These are phyloP conservation scores for Lojkania enalia DNA, from an alignment of 2,329 filamentous ascomycete genomes.

Conservation along the genomic window DNA sequence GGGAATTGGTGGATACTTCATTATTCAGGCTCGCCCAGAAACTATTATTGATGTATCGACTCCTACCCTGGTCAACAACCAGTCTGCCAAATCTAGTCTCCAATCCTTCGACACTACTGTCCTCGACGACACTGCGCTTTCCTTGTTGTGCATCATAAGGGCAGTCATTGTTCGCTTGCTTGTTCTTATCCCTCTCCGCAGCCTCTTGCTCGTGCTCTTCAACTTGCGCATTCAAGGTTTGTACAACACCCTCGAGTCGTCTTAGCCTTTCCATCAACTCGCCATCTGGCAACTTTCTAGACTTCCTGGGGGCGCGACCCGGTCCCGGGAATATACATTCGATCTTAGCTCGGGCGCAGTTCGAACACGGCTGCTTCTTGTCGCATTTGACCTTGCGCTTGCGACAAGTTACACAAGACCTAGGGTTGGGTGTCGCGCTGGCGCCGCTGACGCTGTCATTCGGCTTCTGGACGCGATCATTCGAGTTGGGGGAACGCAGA, in stretches of 20 bases:
- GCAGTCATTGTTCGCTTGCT: conserved; percentile 17
- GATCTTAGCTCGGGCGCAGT: conserved; percentile 71
- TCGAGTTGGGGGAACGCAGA: conserved; percentile 17
- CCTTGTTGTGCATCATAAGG: background rate
- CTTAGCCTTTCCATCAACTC: conserved; percentile 73
- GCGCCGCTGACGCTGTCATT: conserved; percentile 22
- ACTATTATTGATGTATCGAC: conserved; percentile 73
- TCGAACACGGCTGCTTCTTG: conserved; percentile 75
- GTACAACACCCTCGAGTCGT: conserved; percentile 75
- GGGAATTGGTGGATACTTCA: conserved; percentile 56
- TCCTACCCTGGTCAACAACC: conserved; percentile 70
- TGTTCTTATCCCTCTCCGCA: conserved; percentile 28
- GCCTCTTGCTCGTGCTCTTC: conserved; percentile 42
- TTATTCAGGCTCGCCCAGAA: conserved; percentile 78
- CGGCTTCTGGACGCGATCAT: conserved; percentile 24
- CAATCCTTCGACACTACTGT: conserved; percentile 41
- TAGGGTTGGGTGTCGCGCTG: conserved; percentile 28
- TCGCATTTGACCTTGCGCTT: conserved; percentile 73
- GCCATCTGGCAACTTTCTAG: conserved; percentile 68
- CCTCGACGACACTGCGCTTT: conserved; percentile 23
- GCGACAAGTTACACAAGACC: conserved; percentile 43
- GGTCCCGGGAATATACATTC: conserved; percentile 76
- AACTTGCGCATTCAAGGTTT: conserved; percentile 55
- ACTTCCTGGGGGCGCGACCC: conserved; percentile 70
- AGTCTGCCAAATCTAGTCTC: conserved; percentile 67